Evolutionary conservation across 148 eudicot species (phyloP).

Genomic region (Rhododendron williamsianum): DNA sequence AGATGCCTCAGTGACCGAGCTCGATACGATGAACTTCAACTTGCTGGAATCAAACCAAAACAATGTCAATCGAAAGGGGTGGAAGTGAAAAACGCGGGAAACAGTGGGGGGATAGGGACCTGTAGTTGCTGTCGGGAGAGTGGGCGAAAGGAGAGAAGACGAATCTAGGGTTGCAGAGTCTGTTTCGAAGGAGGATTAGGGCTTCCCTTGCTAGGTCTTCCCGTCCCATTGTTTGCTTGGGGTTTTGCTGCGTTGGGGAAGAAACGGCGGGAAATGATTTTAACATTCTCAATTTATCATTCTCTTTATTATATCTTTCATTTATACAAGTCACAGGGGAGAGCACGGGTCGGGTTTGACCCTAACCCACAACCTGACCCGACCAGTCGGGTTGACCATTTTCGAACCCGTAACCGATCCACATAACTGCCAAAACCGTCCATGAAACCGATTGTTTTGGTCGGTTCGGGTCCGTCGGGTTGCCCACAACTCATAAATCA

Average conservation of each 20-base stretch:
- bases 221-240: constrained; percentile 15
- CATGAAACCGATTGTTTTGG: too few relatives aligned
- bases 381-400: too few relatives aligned
- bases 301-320: too few relatives aligned
- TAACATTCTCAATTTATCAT: too few relatives aligned
- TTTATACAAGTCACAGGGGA: too few relatives aligned
- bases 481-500: too few relatives aligned
- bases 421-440: too few relatives aligned
- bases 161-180: constrained; percentile 50
- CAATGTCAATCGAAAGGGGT: not conserved
- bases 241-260: not conserved
- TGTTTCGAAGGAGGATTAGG: constrained; percentile 40
- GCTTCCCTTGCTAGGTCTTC: constrained; percentile 48
- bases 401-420: too few relatives aligned
- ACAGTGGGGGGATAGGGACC: constrained; percentile 20
- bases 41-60: constrained; percentile 42
- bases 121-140: constrained; percentile 60
- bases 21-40: constrained; percentile 72
- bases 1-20: constrained; percentile 76
- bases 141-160: constrained; percentile 39
- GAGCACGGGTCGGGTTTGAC: too few relatives aligned
- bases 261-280: not conserved
- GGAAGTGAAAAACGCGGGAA: not conserved
- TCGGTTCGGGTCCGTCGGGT: too few relatives aligned
- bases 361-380: too few relatives aligned